These are phyloP conservation scores for Sclerotinia borealis DNA, from an alignment of 2,329 filamentous ascomycete genomes.

Conservation along the genomic window DNA sequence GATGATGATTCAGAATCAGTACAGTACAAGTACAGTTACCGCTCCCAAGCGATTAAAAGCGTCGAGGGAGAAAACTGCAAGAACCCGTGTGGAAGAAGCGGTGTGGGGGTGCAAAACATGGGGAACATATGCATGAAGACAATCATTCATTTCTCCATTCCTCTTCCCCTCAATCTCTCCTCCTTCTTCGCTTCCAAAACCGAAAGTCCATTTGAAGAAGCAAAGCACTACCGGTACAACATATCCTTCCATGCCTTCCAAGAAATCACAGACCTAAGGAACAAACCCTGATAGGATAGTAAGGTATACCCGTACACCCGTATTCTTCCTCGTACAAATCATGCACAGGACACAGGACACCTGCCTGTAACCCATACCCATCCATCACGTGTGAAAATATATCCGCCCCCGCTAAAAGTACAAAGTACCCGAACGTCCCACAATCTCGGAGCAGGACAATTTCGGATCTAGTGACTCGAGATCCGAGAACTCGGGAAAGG, in stretches of 20 bases:
- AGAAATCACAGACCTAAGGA: neutral
- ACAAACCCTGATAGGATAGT: neutral
- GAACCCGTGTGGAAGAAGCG: conserved; percentile 2
- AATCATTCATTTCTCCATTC: neutral
- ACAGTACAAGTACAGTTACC: no score
- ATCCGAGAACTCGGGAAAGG: conserved; percentile 6
- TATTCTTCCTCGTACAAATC: no score
- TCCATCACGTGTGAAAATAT: conserved; percentile 6
- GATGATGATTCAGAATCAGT: no score
- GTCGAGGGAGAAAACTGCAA: neutral
- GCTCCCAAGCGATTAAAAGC: neutral
- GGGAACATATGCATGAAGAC: neutral
- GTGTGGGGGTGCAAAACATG: conserved; percentile 2
- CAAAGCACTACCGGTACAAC: neutral
- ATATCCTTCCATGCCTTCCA: neutral
- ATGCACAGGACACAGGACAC: no score
- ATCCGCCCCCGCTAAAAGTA: conserved; percentile 9
- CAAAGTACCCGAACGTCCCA: conserved; percentile 8
- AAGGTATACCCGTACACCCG: no score
- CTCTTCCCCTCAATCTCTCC: neutral
- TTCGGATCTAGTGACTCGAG: conserved; percentile 5
- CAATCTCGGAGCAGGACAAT: conserved; percentile 1
- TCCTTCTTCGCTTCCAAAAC: neutral
- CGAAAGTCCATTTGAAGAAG: neutral
- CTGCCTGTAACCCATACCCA: no score